Evolutionary conservation across 2,329 filamentous ascomycete species (phyloP).

Genomic region (Coniochaeta sp.): DNA sequence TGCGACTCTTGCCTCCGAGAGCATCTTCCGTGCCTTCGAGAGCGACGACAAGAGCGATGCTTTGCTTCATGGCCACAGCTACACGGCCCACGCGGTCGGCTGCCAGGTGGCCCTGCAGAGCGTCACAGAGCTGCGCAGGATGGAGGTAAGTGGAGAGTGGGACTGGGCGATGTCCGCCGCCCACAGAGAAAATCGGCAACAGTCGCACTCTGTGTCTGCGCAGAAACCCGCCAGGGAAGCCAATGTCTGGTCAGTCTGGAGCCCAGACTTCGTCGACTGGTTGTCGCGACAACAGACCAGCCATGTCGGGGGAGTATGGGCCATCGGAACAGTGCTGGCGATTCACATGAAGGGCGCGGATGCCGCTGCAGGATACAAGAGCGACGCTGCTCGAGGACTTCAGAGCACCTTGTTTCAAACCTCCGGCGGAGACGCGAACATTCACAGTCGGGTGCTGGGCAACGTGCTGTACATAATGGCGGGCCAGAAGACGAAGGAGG

Average conservation of each 20-base stretch:
- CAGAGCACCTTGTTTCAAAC: conserved; percentile 25
- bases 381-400: conserved; percentile 34
- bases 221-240: not conserved
- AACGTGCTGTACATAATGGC: conserved; percentile 54
- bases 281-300: conserved; percentile 50
- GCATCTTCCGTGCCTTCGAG: conserved; percentile 64
- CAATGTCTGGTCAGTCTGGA: conserved; percentile 46
- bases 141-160: conserved; percentile 53
- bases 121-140: conserved; percentile 47
- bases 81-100: conserved; percentile 76
- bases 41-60: conserved; percentile 71
- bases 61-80: conserved; percentile 76
- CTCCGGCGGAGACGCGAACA: conserved; percentile 20
- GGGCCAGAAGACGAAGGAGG: conserved; percentile 29
- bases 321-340: conserved; percentile 67
- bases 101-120: conserved; percentile 70
- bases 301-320: conserved; percentile 59
- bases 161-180: conserved; percentile 34
- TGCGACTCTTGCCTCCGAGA: conserved; percentile 65
- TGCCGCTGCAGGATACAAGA: conserved; percentile 36
- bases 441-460: conserved; percentile 47
- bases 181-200: not conserved
- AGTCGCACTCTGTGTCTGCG: not conserved
- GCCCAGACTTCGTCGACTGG: conserved; percentile 45
- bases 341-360: conserved; percentile 42